Conservation (phyloP, 2,329 filamentous ascomycete species). For the Dichotomopilus funicola region DNA sequence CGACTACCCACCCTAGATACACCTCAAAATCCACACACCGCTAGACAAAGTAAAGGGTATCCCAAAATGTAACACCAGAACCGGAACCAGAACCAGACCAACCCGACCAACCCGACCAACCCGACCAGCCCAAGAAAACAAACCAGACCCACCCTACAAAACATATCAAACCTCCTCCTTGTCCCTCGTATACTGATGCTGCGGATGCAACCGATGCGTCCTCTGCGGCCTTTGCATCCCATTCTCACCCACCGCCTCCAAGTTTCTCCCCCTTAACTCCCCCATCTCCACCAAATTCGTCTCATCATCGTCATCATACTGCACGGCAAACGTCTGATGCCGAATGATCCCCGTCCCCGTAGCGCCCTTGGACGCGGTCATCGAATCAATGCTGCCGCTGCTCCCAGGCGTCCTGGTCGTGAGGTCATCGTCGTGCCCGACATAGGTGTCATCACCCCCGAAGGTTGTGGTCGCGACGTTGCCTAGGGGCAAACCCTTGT, state of each 20-base stretch:
- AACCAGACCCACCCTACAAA: too few species aligned
- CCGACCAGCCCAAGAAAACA: too few species aligned
- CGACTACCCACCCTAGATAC: too few species aligned
- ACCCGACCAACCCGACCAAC: too few species aligned
- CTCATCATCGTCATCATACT: conserved; percentile 12
- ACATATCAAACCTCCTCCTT: too few species aligned
- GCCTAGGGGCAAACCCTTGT: background rate
- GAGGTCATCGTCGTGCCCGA: background rate
- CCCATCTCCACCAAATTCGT: conserved; percentile 6
- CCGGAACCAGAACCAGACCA: too few species aligned
- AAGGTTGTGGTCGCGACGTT: background rate
- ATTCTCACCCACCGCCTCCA: background rate
- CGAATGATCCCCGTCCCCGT: conserved; percentile 1
- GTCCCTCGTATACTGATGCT: too few species aligned
- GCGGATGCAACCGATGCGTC: too few species aligned
- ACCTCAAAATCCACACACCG: too few species aligned
- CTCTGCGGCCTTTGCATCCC: background rate
- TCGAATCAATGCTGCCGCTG: background rate
- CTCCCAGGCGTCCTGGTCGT: background rate
- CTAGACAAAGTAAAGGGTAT: too few species aligned
- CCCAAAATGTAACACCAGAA: too few species aligned
- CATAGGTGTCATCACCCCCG: background rate
- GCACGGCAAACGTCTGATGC: conserved; percentile 8
- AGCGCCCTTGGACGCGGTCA: background rate
- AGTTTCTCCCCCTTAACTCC: background rate